Percentiles rank a stretch among this genome's conserved stretches.
phyloP scores from a whole-genome alignment of 2,329 filamentous ascomycete genomes.

The Lachnellula suecica region DNA sequence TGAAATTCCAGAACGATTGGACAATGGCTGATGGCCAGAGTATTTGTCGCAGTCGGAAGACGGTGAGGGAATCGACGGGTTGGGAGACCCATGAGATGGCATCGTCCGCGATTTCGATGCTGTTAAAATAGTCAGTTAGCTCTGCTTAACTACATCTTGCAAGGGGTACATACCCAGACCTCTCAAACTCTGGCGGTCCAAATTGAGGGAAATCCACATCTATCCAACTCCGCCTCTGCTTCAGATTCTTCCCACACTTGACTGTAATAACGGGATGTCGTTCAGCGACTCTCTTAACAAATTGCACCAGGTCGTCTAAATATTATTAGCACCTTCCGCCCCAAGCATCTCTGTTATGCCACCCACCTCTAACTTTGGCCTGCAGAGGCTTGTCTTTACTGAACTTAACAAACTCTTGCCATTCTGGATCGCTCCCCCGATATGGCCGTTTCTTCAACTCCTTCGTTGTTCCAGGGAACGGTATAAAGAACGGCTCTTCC shows the following conservation, averaged over 20 bases:
- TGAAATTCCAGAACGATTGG: constrained; percentile 51
- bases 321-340: constrained; percentile 16
- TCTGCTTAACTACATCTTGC: not conserved
- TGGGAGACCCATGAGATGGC: constrained; percentile 47
- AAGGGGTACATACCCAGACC: constrained; percentile 53
- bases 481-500: constrained; percentile 54
- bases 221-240: constrained; percentile 54
- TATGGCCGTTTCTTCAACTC: constrained; percentile 50
- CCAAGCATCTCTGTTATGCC: not conserved
- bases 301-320: constrained; percentile 45
- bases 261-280: constrained; percentile 42
- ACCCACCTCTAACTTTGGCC: constrained; percentile 26
- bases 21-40: constrained; percentile 55
- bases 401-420: constrained; percentile 59
- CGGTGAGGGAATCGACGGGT: constrained; percentile 47
- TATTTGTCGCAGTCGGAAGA: constrained; percentile 45
- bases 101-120: constrained; percentile 50
- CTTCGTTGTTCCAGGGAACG: constrained; percentile 59
- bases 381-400: constrained; percentile 51
- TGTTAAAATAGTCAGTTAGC: constrained; percentile 32
- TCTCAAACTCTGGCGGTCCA: constrained; percentile 59
- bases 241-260: constrained; percentile 47
- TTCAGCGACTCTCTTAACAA: constrained; percentile 43
- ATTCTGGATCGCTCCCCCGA: constrained; percentile 60
- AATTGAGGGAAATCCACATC: constrained; percentile 58